Evolutionary conservation across 2,329 filamentous ascomycete species (phyloP).

Genomic region (Cordyceps cateniannulata): DNA sequence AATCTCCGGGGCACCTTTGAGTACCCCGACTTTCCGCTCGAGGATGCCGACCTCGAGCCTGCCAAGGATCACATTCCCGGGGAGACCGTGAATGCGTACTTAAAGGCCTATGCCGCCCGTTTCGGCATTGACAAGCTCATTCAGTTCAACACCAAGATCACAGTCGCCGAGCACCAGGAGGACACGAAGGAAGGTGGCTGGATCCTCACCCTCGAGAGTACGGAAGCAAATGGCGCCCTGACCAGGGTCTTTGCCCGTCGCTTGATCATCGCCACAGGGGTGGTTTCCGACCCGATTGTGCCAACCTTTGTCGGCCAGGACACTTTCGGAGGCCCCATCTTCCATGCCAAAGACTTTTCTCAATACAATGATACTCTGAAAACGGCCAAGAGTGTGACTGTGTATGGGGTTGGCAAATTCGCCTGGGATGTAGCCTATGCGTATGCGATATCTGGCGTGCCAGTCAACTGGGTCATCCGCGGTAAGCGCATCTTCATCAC

Average conservation of each 20-base stretch:
- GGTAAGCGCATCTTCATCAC: constrained; percentile 23
- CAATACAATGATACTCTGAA: constrained; percentile 34
- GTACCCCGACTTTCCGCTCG: constrained; percentile 68
- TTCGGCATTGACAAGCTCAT: constrained; percentile 37
- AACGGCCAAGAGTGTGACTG: constrained; percentile 38
- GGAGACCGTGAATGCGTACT: constrained; percentile 39
- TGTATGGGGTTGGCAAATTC: constrained; percentile 59
- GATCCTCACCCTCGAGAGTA: constrained; percentile 28
- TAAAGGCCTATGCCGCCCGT: constrained; percentile 36
- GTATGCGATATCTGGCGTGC: constrained; percentile 47
- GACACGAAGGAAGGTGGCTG: constrained; percentile 31
- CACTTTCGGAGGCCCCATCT: constrained; percentile 38
- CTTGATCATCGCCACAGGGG: constrained; percentile 48
- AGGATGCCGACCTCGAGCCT: constrained; percentile 40
- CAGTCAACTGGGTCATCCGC: constrained; percentile 56
- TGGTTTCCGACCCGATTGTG: constrained; percentile 42
- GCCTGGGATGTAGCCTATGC: constrained; percentile 60
- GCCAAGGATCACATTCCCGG: constrained; percentile 43
- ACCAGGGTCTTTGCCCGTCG: constrained; percentile 34
- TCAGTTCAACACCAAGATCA: constrained; percentile 32
- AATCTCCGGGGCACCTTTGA: constrained; percentile 69
- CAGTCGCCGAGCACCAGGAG: constrained; percentile 34
- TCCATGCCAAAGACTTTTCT: constrained; percentile 43
- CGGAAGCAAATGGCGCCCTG: not conserved
- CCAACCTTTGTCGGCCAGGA: constrained; percentile 42